These are phyloP conservation scores for Fibroporia radiculosa DNA, from an alignment of 768 basidiomycete species.

Conservation along the genomic window DNA sequence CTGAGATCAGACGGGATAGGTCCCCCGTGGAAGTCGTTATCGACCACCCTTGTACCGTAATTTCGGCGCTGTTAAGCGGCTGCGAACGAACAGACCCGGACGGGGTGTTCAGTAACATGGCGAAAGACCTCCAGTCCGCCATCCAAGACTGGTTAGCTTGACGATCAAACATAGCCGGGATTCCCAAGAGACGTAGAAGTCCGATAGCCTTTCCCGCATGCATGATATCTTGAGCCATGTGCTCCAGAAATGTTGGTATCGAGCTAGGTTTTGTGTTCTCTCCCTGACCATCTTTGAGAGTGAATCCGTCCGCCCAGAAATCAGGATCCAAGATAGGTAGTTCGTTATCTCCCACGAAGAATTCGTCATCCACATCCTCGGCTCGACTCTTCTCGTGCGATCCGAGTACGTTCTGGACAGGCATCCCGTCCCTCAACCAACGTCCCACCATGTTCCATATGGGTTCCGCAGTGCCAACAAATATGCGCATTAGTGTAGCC, in stretches of 20 bases:
- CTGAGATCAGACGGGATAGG: conserved; percentile 55
- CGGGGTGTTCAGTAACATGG: conserved; percentile 3
- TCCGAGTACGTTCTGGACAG: conserved; percentile 22
- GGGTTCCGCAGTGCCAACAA: conserved; percentile 57
- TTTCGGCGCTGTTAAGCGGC: background rate
- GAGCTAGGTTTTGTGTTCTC: conserved; percentile 16
- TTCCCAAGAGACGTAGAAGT: conserved; percentile 53
- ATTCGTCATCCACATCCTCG: conserved; percentile 53
- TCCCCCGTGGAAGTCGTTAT: conserved; percentile 41
- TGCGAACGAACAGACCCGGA: background rate
- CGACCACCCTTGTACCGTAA: background rate
- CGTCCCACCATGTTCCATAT: conserved; percentile 64
- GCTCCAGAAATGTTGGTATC: conserved; percentile 53
- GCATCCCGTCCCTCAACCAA: conserved; percentile 75
- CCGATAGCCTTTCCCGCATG: conserved; percentile 73
- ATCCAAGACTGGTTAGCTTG: conserved; percentile 10
- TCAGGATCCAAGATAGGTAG: conserved; percentile 52
- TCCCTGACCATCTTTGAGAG: conserved; percentile 36
- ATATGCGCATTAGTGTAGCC: conserved; percentile 52
- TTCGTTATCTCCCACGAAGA: conserved; percentile 72
- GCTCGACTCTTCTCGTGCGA: background rate
- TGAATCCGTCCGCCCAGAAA: conserved; percentile 74
- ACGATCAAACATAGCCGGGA: conserved; percentile 10
- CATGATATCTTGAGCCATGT: conserved; percentile 50
- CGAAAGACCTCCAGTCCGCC: conserved; percentile 15